Evolutionary conservation across 371 early-diverging fungal species (phyloP), one percentile per base, ranked within the genome.

Genomic region (Mucor velutinosus): DNA sequence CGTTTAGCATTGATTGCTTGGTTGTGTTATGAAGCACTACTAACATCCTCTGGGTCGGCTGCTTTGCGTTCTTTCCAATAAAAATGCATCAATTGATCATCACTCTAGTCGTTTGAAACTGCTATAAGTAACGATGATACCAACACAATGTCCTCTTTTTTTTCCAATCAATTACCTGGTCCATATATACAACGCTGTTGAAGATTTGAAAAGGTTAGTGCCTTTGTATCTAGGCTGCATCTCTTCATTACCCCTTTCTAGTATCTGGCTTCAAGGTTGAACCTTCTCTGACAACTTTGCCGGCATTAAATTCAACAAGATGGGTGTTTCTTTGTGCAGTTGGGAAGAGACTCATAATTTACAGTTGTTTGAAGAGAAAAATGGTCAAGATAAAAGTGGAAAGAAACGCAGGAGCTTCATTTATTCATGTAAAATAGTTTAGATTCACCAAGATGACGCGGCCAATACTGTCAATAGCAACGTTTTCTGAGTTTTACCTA

Each of bases 291-390:
- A 87, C 80, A 72, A 89, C 86, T 67, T 90, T 87, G 19, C 94
- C 94, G 8, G 94, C 94, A 67, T 90, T 91, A 82, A 93, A 93
- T 66, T 91, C 85, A 58, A 89, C 82, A 33, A 70, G 60, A 41
- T 70, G 65, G 23, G 58, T 68, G 37, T 68, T 68, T 68, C 64
- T 68, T 63, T 68, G 69, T n/a, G 69, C 30, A 35, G 69, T 68
- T 51, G 69, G 69, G 30, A 68, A 68, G 58, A 68, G 69, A 63
- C 69, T 68, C 69, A 68, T 68, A 56, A 17, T 43, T 43, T 43
- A 43, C 43, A 43, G n/a, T 3, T 43, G 17, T 43, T 15, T 17
- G n/a, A 43, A 43, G 43, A 43, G 15, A 43, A 7, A 49, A 49
- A 49, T 21, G 23, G 4, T 49, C 8, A 2, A 51, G 21, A 10